Evolutionary conservation across 139 green algal genomes (phyloP).

Genomic region (Coelastrella sp.): DNA sequence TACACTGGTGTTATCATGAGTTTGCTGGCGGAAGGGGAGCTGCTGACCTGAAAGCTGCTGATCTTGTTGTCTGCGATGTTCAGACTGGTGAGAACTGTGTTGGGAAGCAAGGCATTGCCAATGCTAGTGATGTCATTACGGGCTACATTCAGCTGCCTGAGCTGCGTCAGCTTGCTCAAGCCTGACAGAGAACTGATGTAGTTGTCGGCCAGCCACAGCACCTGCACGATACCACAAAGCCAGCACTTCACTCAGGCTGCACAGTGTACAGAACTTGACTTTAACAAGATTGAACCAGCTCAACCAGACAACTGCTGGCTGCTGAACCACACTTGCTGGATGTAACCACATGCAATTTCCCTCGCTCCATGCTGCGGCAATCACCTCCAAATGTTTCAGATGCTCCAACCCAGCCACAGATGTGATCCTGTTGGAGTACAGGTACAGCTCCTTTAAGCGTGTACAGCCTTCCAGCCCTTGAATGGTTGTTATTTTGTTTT

Average conservation of each 20-base stretch:
- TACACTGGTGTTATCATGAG: background rate
- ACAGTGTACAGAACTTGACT: too few species aligned
- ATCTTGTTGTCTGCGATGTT: constrained; percentile 84
- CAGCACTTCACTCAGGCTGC: too few species aligned
- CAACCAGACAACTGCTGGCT: too few species aligned
- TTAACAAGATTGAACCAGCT: too few species aligned
- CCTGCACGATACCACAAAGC: constrained; percentile 49
- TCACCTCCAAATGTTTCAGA: constrained; percentile 68
- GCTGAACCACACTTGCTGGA: too few species aligned
- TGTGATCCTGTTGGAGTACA: constrained; percentile 79
- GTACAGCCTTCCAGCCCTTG: constrained; percentile 59
- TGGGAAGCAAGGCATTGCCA: constrained; percentile 53
- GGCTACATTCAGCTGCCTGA: constrained; percentile 81
- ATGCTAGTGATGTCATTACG: constrained; percentile 75
- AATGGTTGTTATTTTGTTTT: constrained; percentile 74
- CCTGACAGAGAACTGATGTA: constrained; percentile 72
- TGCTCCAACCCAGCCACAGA: constrained; percentile 64
- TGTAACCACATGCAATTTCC: too few species aligned
- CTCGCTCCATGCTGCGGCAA: too few species aligned
- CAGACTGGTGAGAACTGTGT: constrained; percentile 64
- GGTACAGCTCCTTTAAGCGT: constrained; percentile 71
- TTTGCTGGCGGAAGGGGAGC: background rate
- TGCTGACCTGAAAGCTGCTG: constrained; percentile 75
- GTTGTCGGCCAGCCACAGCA: constrained; percentile 85
- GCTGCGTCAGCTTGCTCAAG: constrained; percentile 58